Base-by-base conservation (phyloP, 441 rosid genomes). In the Bocquillonia castaneifolia region DNA sequence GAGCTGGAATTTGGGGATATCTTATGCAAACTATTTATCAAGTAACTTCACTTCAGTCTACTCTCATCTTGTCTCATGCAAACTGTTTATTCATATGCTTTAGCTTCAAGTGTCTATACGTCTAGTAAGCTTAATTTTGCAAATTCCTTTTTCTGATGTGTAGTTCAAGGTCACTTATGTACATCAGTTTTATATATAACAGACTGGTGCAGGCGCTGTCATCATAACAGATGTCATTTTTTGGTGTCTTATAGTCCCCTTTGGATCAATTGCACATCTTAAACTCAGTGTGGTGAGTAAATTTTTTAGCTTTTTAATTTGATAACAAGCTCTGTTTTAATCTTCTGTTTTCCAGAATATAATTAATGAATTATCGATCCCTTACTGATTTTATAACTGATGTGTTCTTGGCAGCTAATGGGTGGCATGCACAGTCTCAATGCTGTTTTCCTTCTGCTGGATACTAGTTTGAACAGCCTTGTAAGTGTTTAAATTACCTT, bases 151-250 rank as follows among this genome's bases (percentile, higher is more conserved):
- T 50, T 47, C 50, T 31, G 1, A 61, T 37, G 50, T 42, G 23
- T 70, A 1, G 20, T 45, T 56, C 32, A 47, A 59, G 55, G 57
- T 68, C 42, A 61, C 59, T 36, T 40, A 50, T 5, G 42, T 52
- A 1, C 3, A n/a, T 64, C 20, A 57, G 6, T 59, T 15, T 61
- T 22, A 39, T 34, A 63, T 63, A 13, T 54, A 20, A 63, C 76
- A 93, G 97, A 81, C 91, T 59, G 73, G 90, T 76, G 96, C 84
- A 63, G 97, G 97, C 5, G 94, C 98, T 17, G 86, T 86, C n/a
- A 77, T 93, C 76, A 76, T 89, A 2, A 89, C 98, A 6, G 97
- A 91, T 73, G 40, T 84, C 15, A 77, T 91, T 37, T 89, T 88
- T 74, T 93, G 98, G 97, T 73, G 88, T 58, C 26, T 91, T 17